phyloP scores from a whole-genome alignment of 352 stramenopile species.

The Pythium guiyangense region DNA sequence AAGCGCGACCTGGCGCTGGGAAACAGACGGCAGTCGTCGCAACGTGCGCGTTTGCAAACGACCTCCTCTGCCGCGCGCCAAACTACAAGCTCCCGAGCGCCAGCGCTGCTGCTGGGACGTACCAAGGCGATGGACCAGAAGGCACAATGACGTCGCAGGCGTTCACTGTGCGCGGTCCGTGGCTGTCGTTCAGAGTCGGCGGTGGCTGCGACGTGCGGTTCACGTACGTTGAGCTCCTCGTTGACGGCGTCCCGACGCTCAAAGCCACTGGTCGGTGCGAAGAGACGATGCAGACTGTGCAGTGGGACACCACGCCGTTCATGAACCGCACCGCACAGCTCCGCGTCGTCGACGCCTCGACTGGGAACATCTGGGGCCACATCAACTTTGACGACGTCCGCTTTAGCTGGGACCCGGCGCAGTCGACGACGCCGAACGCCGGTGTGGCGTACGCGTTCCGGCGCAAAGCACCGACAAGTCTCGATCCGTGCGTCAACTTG shows the following conservation, averaged over 20 bases:
- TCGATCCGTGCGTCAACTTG: constrained; percentile 57
- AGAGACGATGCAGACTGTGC: constrained; percentile 86
- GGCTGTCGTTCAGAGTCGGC: constrained; percentile 93
- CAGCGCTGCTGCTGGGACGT: constrained; percentile 49
- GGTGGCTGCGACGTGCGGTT: constrained; percentile 91
- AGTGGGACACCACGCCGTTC: constrained; percentile 88
- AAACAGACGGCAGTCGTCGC: constrained; percentile 39
- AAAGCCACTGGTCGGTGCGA: constrained; percentile 87
- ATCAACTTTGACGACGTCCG: constrained; percentile 96
- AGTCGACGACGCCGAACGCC: constrained; percentile 57
- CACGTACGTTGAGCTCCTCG: constrained; percentile 92
- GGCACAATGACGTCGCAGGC: constrained; percentile 93
- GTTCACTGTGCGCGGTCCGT: constrained; percentile 88
- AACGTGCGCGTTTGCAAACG: constrained; percentile 65
- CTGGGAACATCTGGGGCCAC: constrained; percentile 87
- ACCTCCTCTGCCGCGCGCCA: constrained; percentile 44
- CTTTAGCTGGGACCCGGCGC: constrained; percentile 89
- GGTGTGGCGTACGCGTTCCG: constrained; percentile 81
- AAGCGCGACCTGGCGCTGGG: constrained; percentile 79
- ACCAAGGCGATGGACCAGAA: constrained; percentile 87
- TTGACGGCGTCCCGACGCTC: constrained; percentile 89
- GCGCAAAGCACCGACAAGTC: constrained; percentile 43
- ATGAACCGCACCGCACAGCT: constrained; percentile 83
- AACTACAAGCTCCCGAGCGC: constrained; percentile 79
- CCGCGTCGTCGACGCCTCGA: constrained; percentile 91